A percentile compares a stretch with the other conserved stretches of the same genome.
These are phyloP conservation scores for Tarenaya hassleriana DNA, from an alignment of 345 rosid species.

Conservation along the genomic window DNA sequence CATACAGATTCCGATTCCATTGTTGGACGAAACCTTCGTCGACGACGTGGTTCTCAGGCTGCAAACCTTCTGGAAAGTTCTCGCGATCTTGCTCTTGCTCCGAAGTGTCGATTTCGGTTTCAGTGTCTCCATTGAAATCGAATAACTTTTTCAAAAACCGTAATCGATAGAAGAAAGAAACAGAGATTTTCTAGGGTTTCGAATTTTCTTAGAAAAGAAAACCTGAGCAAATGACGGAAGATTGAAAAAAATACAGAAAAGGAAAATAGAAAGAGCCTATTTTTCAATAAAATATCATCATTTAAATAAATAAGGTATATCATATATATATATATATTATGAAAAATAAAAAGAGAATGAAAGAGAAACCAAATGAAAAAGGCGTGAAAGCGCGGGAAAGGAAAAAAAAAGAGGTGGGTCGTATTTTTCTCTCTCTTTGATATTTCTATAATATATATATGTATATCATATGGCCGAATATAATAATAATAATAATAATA, in stretches of 20 bases:
- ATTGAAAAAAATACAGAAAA: conserved; percentile 9
- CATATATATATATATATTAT: conserved; percentile 4
- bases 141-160: not conserved
- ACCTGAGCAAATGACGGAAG: conserved; percentile 6
- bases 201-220: not conserved
- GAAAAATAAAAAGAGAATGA: not conserved
- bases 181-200: conserved; percentile 8
- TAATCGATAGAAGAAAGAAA: conserved; percentile 16
- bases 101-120: conserved; percentile 44
- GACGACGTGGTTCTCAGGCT: conserved; percentile 41
- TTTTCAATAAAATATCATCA: not conserved
- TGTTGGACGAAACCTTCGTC: conserved; percentile 43
- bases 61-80: conserved; percentile 65
- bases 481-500: too few relatives aligned
- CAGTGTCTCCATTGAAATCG: conserved; percentile 40
- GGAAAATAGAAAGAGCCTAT: conserved; percentile 6
- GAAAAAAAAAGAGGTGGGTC: conserved; percentile 13
- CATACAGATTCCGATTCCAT: conserved; percentile 69
- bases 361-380: conserved; percentile 1
- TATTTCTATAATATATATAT: not conserved
- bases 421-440: conserved; percentile 20
- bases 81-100: conserved; percentile 49
- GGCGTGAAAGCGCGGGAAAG: conserved; percentile 35
- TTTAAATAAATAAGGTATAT: not conserved
- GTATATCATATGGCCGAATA: too few relatives aligned